Base-by-base conservation (phyloP, 139 green algal genomes). In the Chlamydomonas sp. region DNA sequence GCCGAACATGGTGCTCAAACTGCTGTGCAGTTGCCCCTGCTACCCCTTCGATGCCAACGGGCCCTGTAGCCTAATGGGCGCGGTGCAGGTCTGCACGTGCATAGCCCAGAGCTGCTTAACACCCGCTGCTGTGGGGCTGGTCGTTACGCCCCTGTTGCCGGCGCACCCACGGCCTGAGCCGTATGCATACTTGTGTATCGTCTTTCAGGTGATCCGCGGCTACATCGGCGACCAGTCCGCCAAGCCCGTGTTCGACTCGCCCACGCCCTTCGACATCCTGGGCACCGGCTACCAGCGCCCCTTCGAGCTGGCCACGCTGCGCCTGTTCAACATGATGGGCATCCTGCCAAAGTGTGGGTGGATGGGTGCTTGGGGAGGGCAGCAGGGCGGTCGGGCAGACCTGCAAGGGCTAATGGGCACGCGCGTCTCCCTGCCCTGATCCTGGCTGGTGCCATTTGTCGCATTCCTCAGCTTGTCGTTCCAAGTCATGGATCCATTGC, bases 221-320 rank as follows among this genome's bases (percentile, higher is more conserved):
- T 98, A 98, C 85, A 20, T 95, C 0, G 96, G 96, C 62, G 96
- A 98, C 90, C 82, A 91, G 15, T 63, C 63, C 8, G 86, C 90
- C 31, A 90, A 91, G 84, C 91, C 93, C 4, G 91, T 97, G 10
- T 98, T 96, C 80, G 85, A 93, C 14, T 83, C 79, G 0, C 73
- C 87, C 62, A 93, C 85, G 3, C 90, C 94, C 5, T 98, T 98
- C 91, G 93, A 97, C 85, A 80, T 97, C 20, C 89, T 98, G 63
- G 96, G 96, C 10, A 79, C 72, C 17, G 93, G 93, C 79, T 98
- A 96, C 87, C 92, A 89, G 91, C 90, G 95, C 0, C 96, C 96
- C 0, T 95, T 98, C 89, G 96, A 98, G 95, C 94, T 98, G 68
- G 96, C 96, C 66, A 98, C 96, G 3, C 86, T 97, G 79, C 91